Percentiles rank a stretch among this genome's conserved stretches.
Evolutionary conservation across 768 basidiomycete genomes (phyloP).

Genomic region (Serendipita sp.): DNA sequence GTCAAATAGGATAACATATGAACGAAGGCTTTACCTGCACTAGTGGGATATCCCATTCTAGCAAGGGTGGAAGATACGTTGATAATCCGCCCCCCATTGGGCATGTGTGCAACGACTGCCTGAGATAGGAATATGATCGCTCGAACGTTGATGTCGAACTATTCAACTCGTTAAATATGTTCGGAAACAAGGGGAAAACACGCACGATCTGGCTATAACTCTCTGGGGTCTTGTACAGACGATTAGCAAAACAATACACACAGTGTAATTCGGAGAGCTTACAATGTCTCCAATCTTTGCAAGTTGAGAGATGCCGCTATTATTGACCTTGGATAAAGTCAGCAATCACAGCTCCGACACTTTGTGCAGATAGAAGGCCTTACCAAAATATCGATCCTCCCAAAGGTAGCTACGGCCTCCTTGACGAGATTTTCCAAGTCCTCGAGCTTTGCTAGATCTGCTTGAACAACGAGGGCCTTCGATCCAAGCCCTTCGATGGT

Average conservation of each 20-base stretch:
- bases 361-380: no score
- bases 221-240: background rate
- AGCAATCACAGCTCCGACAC: no score
- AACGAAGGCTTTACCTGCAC: no score
- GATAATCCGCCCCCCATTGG: background rate
- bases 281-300: slow-evolving; percentile 25
- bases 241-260: no score
- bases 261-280: no score
- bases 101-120: slow-evolving; percentile 8
- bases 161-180: slow-evolving; percentile 8
- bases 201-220: background rate
- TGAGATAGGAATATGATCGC: slow-evolving; percentile 40
- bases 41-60: background rate
- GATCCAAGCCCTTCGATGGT: no score
- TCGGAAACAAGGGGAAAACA: no score
- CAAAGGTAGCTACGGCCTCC: slow-evolving; percentile 31
- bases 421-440: slow-evolving; percentile 33
- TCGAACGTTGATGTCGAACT: slow-evolving; percentile 41
- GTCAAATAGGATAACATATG: no score
- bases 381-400: slow-evolving; percentile 37
- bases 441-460: slow-evolving; percentile 31
- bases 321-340: slow-evolving; percentile 17
- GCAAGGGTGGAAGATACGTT: background rate
- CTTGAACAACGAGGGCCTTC: slow-evolving; percentile 31
- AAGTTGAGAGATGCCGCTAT: slow-evolving; percentile 35